Evolutionary conservation across 805 yeast species (phyloP).

Genomic region (Pichia insulana): DNA sequence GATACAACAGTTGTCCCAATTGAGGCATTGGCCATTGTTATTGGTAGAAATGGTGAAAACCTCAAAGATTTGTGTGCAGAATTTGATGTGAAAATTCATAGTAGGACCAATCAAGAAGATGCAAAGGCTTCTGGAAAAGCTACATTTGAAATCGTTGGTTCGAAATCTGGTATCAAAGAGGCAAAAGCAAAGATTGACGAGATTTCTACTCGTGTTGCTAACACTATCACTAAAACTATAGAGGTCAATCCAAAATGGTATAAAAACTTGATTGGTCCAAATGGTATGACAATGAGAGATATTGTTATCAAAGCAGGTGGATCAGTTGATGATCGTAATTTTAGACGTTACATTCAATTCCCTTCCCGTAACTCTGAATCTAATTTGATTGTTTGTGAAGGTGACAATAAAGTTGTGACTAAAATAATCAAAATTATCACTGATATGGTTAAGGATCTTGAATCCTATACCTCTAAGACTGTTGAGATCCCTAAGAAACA

Average conservation of each 20-base stretch:
- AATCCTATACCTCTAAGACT: slow-evolving; percentile 45
- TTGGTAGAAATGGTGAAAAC: slow-evolving; percentile 82
- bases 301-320: slow-evolving; percentile 78
- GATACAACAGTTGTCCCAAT: slow-evolving; percentile 58
- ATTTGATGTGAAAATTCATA: slow-evolving; percentile 49
- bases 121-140: slow-evolving; percentile 42
- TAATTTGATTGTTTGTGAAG: slow-evolving; percentile 53
- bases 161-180: slow-evolving; percentile 62
- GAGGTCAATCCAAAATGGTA: slow-evolving; percentile 69
- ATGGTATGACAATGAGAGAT: slow-evolving; percentile 64
- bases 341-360: slow-evolving; percentile 51
- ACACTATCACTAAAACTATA: slow-evolving; percentile 46
- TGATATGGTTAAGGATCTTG: slow-evolving; percentile 53
- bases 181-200: slow-evolving; percentile 57
- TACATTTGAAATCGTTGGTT: slow-evolving; percentile 67
- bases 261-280: slow-evolving; percentile 67
- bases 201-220: slow-evolving; percentile 58
- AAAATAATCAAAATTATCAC: slow-evolving; percentile 56
- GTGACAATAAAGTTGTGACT: slow-evolving; percentile 67
- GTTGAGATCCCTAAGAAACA: slow-evolving; percentile 59
- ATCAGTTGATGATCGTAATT: slow-evolving; percentile 36
- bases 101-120: slow-evolving; percentile 31
- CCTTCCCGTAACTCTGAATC: slow-evolving; percentile 63
- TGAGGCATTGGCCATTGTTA: slow-evolving; percentile 71
- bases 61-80: slow-evolving; percentile 73